These are phyloP conservation scores for Bolboschoenus planiculmis DNA, from an alignment of 176 grass and related monocot species.

Conservation along the genomic window DNA sequence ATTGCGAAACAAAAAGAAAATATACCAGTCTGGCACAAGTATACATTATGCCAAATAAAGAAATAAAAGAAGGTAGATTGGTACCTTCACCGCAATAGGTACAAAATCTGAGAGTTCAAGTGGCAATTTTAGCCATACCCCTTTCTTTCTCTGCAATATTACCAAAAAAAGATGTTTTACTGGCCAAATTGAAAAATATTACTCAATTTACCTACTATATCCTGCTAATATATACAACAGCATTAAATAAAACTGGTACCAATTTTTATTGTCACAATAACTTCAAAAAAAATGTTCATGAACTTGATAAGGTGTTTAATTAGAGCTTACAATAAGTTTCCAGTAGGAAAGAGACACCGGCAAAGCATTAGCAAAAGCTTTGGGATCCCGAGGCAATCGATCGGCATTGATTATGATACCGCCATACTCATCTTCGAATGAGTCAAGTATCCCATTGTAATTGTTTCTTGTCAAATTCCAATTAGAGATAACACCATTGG, in stretches of 20 bases:
- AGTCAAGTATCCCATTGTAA: conserved; percentile 53
- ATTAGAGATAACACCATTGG: not conserved
- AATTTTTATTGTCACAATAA: conserved; percentile 3
- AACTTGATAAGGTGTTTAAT: not conserved
- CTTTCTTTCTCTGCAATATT: conserved; percentile 78
- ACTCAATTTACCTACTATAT: not conserved
- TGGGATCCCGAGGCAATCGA: conserved; percentile 38
- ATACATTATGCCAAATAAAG: not conserved
- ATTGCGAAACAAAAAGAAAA: not conserved
- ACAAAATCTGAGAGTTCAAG: conserved; percentile 63
- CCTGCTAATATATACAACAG: not conserved
- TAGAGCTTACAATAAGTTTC: conserved; percentile 49
- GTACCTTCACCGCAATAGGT: conserved; percentile 77
- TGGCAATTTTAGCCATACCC: conserved; percentile 76
- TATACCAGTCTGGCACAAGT: not conserved
- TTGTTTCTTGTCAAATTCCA: conserved; percentile 24
- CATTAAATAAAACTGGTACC: not conserved
- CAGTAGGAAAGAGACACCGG: conserved; percentile 65
- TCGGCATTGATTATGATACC: conserved; percentile 70
- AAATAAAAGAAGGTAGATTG: not conserved
- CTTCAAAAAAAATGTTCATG: not conserved
- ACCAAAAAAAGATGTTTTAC: not conserved
- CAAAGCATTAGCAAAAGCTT: conserved; percentile 48
- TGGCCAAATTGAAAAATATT: not conserved
- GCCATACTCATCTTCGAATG: conserved; percentile 78